These are phyloP conservation scores for Ogataea parapolymorpha DNA, from an alignment of 805 yeast genomes.

Conservation along the genomic window DNA sequence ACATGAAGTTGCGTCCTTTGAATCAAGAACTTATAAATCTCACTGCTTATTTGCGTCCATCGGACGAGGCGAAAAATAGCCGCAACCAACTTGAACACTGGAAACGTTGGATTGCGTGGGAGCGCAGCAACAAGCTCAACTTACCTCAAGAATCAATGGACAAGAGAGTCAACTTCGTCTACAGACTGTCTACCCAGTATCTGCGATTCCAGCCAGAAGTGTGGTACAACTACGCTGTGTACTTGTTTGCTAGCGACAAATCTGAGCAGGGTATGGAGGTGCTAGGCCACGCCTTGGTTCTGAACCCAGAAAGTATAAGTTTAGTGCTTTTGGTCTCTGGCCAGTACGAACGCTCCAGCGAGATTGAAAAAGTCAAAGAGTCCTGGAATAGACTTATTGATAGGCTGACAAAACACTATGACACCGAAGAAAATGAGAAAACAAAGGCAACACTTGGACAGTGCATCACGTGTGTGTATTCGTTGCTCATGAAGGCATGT, in stretches of 20 bases:
- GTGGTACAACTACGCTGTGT: slow-evolving; percentile 61
- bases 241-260: slow-evolving; percentile 17
- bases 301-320: slow-evolving; percentile 70
- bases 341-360: slow-evolving; percentile 56
- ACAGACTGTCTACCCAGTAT: slow-evolving; percentile 60
- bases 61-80: slow-evolving; percentile 18
- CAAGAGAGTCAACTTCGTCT: slow-evolving; percentile 67
- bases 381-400: slow-evolving; percentile 50
- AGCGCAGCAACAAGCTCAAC: slow-evolving; percentile 64
- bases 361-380: slow-evolving; percentile 46
- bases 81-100: slow-evolving; percentile 52
- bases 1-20: slow-evolving; percentile 82
- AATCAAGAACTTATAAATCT: slow-evolving; percentile 65
- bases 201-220: slow-evolving; percentile 66
- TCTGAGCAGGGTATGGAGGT: slow-evolving; percentile 36
- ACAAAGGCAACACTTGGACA: slow-evolving; percentile 18
- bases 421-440: slow-evolving; percentile 18
- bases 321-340: slow-evolving; percentile 69
- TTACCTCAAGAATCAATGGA: slow-evolving; percentile 47
- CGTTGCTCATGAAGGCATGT: slow-evolving; percentile 65
- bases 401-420: slow-evolving; percentile 39
- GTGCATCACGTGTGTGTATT: slow-evolving; percentile 62
- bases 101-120: slow-evolving; percentile 79
- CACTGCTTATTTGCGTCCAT: slow-evolving; percentile 33
- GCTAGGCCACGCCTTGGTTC: slow-evolving; percentile 50